Evolutionary conservation across 2,329 filamentous ascomycete species (phyloP).

Genomic region (Hypoxylon sp.): DNA sequence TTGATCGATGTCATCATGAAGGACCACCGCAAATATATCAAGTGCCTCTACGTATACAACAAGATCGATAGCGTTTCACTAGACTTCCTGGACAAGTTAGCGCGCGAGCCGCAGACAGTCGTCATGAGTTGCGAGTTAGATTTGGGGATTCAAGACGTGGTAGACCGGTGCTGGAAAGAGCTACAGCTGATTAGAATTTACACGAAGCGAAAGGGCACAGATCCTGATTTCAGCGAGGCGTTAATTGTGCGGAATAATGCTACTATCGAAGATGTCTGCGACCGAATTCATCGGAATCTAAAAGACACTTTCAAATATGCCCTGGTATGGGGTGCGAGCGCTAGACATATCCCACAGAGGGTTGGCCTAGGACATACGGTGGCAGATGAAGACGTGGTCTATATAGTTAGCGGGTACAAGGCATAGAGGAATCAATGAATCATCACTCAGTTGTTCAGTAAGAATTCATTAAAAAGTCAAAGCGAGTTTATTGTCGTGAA

Average conservation of each 20-base stretch:
- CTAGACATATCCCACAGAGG: conserved; percentile 92
- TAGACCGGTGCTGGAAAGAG: conserved; percentile 96
- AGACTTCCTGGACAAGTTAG: conserved; percentile 92
- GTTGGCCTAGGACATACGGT: conserved; percentile 90
- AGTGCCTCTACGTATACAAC: conserved; percentile 97
- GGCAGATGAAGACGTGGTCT: conserved; percentile 77
- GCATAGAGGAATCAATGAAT: conserved; percentile 60
- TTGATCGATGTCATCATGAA: conserved; percentile 99
- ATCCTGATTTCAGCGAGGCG: conserved; percentile 91
- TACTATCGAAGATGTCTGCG: conserved; percentile 96
- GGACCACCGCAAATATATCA: conserved; percentile 97
- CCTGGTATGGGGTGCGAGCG: conserved; percentile 96
- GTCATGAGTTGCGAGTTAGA: conserved; percentile 99
- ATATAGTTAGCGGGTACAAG: conserved; percentile 75
- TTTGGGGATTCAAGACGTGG: conserved; percentile 91
- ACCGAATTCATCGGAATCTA: conserved; percentile 90
- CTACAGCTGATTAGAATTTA: conserved; percentile 91
- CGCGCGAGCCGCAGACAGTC: conserved; percentile 91
- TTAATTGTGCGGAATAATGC: conserved; percentile 91
- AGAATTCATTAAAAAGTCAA: conserved; percentile 9
- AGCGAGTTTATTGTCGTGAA: conserved; percentile 38
- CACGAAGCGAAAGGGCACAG: conserved; percentile 94
- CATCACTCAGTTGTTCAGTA: conserved; percentile 2
- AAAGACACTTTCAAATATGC: conserved; percentile 99
- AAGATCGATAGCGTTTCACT: conserved; percentile 97